Conservation (phyloP, 2,329 filamentous ascomycete genomes). For the Pyricularia grisea region DNA sequence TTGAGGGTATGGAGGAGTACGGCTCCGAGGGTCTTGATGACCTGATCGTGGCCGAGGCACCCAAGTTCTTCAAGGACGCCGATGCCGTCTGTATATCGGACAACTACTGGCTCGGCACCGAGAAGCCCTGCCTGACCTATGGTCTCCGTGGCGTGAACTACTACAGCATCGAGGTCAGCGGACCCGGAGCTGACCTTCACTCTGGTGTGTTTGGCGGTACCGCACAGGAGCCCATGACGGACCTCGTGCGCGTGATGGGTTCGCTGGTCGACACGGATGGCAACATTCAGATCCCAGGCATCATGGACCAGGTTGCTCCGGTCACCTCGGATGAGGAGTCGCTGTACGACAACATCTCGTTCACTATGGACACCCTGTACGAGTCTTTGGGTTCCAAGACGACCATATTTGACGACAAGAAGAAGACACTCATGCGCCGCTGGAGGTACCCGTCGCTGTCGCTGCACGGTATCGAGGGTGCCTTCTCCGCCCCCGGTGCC, state of each 20-base stretch:
- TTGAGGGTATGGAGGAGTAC: constrained; percentile 99
- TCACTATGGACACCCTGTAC: constrained; percentile 93
- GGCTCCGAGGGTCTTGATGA: constrained; percentile 94
- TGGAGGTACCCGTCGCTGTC: constrained; percentile 95
- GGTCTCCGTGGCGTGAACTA: constrained; percentile 97
- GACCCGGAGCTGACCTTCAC: constrained; percentile 88
- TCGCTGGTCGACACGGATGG: constrained; percentile 82
- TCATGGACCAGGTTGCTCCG: constrained; percentile 86
- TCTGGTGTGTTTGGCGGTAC: constrained; percentile 95
- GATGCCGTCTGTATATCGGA: constrained; percentile 98
- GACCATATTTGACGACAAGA: constrained; percentile 79
- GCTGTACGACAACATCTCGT: constrained; percentile 84
- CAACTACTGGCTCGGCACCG: constrained; percentile 99
- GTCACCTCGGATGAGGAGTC: constrained; percentile 77
- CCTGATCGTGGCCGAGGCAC: constrained; percentile 82
- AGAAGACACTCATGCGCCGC: constrained; percentile 85
- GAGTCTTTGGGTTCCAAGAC: constrained; percentile 86
- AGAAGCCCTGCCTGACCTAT: constrained; percentile 97
- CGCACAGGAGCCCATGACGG: constrained; percentile 97
- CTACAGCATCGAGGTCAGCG: constrained; percentile 85
- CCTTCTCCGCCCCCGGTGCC: constrained; percentile 84
- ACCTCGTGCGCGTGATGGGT: constrained; percentile 73
- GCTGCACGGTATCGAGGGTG: constrained; percentile 89
- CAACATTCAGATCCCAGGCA: constrained; percentile 89
- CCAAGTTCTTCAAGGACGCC: constrained; percentile 89